phyloP scores from a whole-genome alignment of 306 rosid genomes.

The Malus sieversii region DNA sequence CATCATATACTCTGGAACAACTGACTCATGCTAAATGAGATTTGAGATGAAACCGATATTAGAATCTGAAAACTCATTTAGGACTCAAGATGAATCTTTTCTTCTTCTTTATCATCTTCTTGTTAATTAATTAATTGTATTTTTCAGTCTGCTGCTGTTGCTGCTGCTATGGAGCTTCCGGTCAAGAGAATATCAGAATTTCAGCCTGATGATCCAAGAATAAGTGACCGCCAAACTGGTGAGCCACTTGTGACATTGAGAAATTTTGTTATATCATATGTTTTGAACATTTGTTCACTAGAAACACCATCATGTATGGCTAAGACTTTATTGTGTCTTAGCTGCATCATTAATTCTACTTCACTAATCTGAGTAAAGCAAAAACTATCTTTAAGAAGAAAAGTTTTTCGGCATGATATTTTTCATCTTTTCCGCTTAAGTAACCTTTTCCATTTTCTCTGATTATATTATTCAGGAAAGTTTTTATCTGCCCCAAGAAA shows the following conservation, averaged over 20 bases:
- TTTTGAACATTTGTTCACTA: not conserved
- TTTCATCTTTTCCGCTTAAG: not conserved
- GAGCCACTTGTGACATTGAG: constrained; percentile 6
- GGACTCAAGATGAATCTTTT: not conserved
- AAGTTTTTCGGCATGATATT: not conserved
- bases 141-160: constrained; percentile 36
- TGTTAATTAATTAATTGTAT: not conserved
- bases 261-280: not conserved
- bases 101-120: not conserved
- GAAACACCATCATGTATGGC: not conserved
- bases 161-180: constrained; percentile 30
- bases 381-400: not conserved
- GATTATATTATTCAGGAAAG: constrained; percentile 32
- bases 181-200: constrained; percentile 25
- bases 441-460: not conserved
- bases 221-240: constrained; percentile 68
- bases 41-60: not conserved
- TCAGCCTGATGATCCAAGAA: constrained; percentile 66
- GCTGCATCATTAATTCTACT: not conserved
- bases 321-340: not conserved
- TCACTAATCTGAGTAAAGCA: not conserved
- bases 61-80: not conserved
- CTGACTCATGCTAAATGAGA: not conserved
- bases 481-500: constrained; percentile 63
- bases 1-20: not conserved